Evolutionary conservation across 345 rosid genomes (phyloP).

Genomic region (Dimocarpus longan): DNA sequence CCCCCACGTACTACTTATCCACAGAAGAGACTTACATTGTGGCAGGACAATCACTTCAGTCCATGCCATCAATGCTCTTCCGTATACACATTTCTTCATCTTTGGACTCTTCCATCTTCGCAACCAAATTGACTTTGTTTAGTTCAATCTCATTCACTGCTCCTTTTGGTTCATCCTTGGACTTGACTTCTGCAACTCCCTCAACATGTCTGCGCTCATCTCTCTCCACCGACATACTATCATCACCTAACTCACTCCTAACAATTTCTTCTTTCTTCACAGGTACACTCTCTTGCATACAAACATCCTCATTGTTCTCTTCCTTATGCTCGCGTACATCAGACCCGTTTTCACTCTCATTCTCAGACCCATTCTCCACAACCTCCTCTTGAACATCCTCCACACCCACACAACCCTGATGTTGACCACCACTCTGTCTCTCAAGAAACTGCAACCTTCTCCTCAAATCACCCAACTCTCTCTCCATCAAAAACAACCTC

Average conservation of each 20-base stretch:
- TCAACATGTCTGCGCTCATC: slow-evolving; percentile 22
- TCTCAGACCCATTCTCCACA: slow-evolving; percentile 65
- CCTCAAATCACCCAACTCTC: slow-evolving; percentile 83
- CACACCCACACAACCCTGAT: slow-evolving; percentile 15
- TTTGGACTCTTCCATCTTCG: slow-evolving; percentile 8
- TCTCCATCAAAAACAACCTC: slow-evolving; percentile 89
- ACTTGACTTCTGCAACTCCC: slow-evolving; percentile 18
- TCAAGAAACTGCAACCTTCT: slow-evolving; percentile 85
- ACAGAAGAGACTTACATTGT: slow-evolving; percentile 38
- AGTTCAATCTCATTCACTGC: not conserved
- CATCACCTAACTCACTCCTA: slow-evolving; percentile 20
- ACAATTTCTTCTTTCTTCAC: slow-evolving; percentile 11
- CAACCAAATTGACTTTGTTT: not conserved
- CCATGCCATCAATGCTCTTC: slow-evolving; percentile 27
- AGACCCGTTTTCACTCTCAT: slow-evolving; percentile 69
- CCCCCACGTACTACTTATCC: slow-evolving; percentile 21
- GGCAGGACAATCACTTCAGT: slow-evolving; percentile 25
- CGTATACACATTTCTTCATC: not conserved
- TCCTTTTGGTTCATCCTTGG: slow-evolving; percentile 16
- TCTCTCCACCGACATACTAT: slow-evolving; percentile 11
- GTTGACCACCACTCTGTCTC: slow-evolving; percentile 46
- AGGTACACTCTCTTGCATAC: slow-evolving; percentile 36
- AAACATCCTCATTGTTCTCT: slow-evolving; percentile 35
- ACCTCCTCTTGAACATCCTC: slow-evolving; percentile 70
- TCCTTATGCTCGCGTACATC: slow-evolving; percentile 43